Conservation (phyloP, 129 eudicot genomes). For the Smallanthus sonchifolius region DNA sequence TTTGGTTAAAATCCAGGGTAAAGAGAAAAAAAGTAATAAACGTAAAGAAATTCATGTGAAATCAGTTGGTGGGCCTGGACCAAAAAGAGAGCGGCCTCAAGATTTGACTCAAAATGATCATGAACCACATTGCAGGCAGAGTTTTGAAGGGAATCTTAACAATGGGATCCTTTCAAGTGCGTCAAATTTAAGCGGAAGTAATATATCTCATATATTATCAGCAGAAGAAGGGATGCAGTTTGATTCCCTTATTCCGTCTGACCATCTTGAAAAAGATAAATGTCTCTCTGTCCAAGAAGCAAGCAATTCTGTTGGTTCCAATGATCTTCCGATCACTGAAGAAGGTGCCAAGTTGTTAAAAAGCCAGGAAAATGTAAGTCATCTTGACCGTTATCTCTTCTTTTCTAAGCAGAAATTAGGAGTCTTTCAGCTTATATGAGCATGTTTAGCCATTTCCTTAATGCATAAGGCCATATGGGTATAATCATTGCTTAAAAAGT, state of each 20-base stretch:
- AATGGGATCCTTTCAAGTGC: slow-evolving; percentile 18
- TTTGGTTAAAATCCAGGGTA: slow-evolving; percentile 37
- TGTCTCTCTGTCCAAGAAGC: slow-evolving; percentile 23
- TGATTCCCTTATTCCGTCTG: slow-evolving; percentile 28
- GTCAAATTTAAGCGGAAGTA: slow-evolving; percentile 20
- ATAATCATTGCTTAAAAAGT: not conserved
- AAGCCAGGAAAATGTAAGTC: slow-evolving; percentile 49
- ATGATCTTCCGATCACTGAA: slow-evolving; percentile 11
- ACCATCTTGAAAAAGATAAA: slow-evolving; percentile 29
- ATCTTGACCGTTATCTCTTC: slow-evolving; percentile 3
- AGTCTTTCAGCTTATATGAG: not conserved
- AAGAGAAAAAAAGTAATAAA: slow-evolving; percentile 54
- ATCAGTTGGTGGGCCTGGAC: slow-evolving; percentile 16
- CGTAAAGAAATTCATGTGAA: slow-evolving; percentile 29
- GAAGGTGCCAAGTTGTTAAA: slow-evolving; percentile 27
- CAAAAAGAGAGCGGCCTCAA: slow-evolving; percentile 30
- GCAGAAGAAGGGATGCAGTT: slow-evolving; percentile 22
- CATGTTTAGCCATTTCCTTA: not conserved
- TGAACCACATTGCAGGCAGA: slow-evolving; percentile 26
- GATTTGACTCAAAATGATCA: slow-evolving; percentile 20
- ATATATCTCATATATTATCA: slow-evolving; percentile 4
- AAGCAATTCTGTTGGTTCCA: slow-evolving; percentile 20
- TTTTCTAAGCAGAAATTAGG: not conserved
- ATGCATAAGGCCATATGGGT: not conserved
- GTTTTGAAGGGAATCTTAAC: slow-evolving; percentile 19